Base-by-base conservation (phyloP, 2,329 filamentous ascomycete species). In the Calonectria pseudoreteaudii region DNA sequence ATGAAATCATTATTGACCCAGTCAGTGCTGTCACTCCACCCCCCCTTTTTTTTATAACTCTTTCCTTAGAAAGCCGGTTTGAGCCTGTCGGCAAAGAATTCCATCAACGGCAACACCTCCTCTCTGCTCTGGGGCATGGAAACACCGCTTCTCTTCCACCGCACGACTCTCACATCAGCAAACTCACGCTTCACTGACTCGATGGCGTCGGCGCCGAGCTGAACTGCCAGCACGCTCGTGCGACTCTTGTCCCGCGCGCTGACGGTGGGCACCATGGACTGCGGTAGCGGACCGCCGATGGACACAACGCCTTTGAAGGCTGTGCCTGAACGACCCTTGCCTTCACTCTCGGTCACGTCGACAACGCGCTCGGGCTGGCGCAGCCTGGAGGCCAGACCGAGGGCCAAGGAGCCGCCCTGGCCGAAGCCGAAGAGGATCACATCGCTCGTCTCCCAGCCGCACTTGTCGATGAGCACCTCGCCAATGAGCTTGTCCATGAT, bases 81-180 rank as follows among this genome's bases (percentile, higher is more conserved):
- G 23, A 97, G 83, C 80, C 93, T 89, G 66, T 93, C 89, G 0
- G 93, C 93, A 79, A 95, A 90, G 79, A 93, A 98, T 81, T 93
- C 91, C 95, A 98, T 98, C 74, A 98, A 90, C 0, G 96, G 95
- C 80, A 96, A 82, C 90, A 97, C 96, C 88, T 98, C 96, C 14
- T 97, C 95, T 68, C 93, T 89, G 82, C 89, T 93, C 58, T 88
- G 87, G n/a, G 95, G 95, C 96, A 98, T 98, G 1, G 90, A 90
- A 83, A 98, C 95, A 8, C 93, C 94, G 3, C 83, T 84, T 81
- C 93, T 91, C 80, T 89, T 90, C 91, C 94, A 97, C 80, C 90
- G 90, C 70, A 92, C 92, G 76, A 93, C 88, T 82, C 91, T 89
- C 28, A 95, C 91, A 79, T 92, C 88, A 76, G 88, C 86, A 83